Base-by-base conservation (phyloP, 371 early-diverging fungal species). In the Mortierella sp. region DNA sequence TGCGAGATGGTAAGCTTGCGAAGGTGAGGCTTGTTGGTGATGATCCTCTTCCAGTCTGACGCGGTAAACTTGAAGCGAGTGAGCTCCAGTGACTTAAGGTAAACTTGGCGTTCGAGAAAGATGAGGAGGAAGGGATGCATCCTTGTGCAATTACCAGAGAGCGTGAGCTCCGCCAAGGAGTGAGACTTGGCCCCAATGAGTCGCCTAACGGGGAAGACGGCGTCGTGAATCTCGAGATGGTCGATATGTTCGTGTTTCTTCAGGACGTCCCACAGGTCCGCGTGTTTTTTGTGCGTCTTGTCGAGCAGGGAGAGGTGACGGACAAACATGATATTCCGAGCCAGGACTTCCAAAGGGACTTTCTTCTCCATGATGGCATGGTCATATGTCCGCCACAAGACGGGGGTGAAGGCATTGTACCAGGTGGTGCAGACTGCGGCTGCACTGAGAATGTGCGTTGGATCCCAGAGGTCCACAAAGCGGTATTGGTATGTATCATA, bases 61-160 rank as follows among this genome's bases (percentile, higher is more conserved):
- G 65, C 38, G 1, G 65, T 65, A 7, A 65, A 65, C 35, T 65
- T 7, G 65, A 65, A 65, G 8, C 65, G 65, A 1, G 65, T 32
- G 8, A 65, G 21, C 14, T 65, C 65, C 21, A 65, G 7, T 0
- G 41, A 32, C 24, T 16, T 32, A 8, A 65, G 65, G 41, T 38
- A 21, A 18, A 38, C 24, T 21, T 32, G 41, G 18, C 38, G 38
- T 18, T 65, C 38, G 38, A 65, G 24, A 21, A 38, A 63, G 21
- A 63, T 63, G 16, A 63, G 32, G 16, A 63, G 63, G 63, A 63
- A 63, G 16, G 63, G 21, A 16, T 32, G 63, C 63, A 63, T 63
- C 35, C 63, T 12, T 18, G 63, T 35, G 21, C 63, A 63, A 5
- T 14, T 63, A 21, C 63, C 63, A 1, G 63, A 63, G 32, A 63